These are phyloP conservation scores for Diaporthe amygdali DNA, from an alignment of 2,329 filamentous ascomycete species.

Conservation along the genomic window DNA sequence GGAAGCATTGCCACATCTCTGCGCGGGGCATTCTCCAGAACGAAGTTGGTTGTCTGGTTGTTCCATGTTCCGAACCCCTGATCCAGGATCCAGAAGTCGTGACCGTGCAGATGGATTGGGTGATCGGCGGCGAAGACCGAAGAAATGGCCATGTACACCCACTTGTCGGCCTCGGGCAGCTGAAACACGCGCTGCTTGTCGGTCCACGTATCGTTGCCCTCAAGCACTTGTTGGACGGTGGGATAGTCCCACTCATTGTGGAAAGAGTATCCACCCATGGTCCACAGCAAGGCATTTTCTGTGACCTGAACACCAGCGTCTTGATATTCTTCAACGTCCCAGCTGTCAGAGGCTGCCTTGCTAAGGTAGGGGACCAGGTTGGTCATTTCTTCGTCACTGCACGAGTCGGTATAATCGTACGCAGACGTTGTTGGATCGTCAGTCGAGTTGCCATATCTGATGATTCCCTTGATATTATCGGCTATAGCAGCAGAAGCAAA, in stretches of 20 bases:
- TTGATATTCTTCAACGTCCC: slow-evolving; percentile 36
- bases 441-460: slow-evolving; percentile 44
- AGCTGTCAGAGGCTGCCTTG: slow-evolving; percentile 36
- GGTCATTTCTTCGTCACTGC: slow-evolving; percentile 40
- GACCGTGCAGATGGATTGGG: slow-evolving; percentile 49
- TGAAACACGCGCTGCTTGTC: slow-evolving; percentile 36
- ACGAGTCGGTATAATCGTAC: slow-evolving; percentile 30
- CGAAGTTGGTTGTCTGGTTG: background rate
- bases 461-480: slow-evolving; percentile 53
- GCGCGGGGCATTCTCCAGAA: background rate
- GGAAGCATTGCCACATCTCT: slow-evolving; percentile 12
- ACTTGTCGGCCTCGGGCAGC: slow-evolving; percentile 34
- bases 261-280: slow-evolving; percentile 52
- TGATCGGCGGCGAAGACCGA: slow-evolving; percentile 38
- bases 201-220: slow-evolving; percentile 32
- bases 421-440: slow-evolving; percentile 23
- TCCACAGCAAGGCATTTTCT: slow-evolving; percentile 49
- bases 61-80: background rate
- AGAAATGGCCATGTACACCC: slow-evolving; percentile 40
- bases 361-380: slow-evolving; percentile 40
- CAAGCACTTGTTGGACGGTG: slow-evolving; percentile 41
- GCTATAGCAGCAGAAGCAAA: background rate
- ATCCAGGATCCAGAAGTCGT: background rate
- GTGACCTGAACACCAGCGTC: slow-evolving; percentile 30
- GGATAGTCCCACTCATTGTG: slow-evolving; percentile 52